A percentile compares a stretch with the other conserved stretches of the same genome.
Conservation (phyloP, 495 filamentous ascomycete species). For the Penicillium egyptiacum region DNA sequence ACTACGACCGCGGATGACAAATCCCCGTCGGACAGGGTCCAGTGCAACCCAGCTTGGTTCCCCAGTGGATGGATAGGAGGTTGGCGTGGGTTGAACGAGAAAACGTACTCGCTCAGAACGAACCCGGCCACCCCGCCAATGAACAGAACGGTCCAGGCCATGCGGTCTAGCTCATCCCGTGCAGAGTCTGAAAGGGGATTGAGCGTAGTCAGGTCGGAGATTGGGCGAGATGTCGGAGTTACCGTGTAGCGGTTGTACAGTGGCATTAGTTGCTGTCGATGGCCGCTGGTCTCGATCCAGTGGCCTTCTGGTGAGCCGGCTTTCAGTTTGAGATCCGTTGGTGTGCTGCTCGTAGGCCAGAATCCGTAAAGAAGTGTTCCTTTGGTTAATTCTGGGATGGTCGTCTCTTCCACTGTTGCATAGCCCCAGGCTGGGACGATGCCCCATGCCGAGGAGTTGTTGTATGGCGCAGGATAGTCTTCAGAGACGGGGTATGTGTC, state of each 20-base stretch:
- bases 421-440: slow-evolving; percentile 60
- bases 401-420: slow-evolving; percentile 51
- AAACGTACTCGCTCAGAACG: slow-evolving; percentile 48
- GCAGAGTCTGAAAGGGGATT: slow-evolving; percentile 1
- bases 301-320: slow-evolving; percentile 25
- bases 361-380: slow-evolving; percentile 37
- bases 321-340: slow-evolving; percentile 30
- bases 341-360: slow-evolving; percentile 34
- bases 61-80: slow-evolving; percentile 40
- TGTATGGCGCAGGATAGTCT: slow-evolving; percentile 51
- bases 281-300: slow-evolving; percentile 43
- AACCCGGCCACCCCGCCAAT: slow-evolving; percentile 47
- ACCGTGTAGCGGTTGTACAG: slow-evolving; percentile 54
- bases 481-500: slow-evolving; percentile 37
- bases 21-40: slow-evolving; percentile 47
- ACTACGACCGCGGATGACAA: slow-evolving; percentile 42
- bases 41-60: slow-evolving; percentile 21
- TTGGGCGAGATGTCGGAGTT: slow-evolving; percentile 16
- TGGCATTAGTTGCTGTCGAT: slow-evolving; percentile 44
- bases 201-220: background rate
- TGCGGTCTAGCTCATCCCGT: slow-evolving; percentile 14
- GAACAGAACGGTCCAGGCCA: slow-evolving; percentile 45
- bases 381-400: slow-evolving; percentile 25
- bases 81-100: slow-evolving; percentile 29
- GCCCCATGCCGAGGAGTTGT: slow-evolving; percentile 48